Evolutionary conservation across 164 flowering plant genomes (phyloP).

Genomic region (Dillenia suffruticosa): DNA sequence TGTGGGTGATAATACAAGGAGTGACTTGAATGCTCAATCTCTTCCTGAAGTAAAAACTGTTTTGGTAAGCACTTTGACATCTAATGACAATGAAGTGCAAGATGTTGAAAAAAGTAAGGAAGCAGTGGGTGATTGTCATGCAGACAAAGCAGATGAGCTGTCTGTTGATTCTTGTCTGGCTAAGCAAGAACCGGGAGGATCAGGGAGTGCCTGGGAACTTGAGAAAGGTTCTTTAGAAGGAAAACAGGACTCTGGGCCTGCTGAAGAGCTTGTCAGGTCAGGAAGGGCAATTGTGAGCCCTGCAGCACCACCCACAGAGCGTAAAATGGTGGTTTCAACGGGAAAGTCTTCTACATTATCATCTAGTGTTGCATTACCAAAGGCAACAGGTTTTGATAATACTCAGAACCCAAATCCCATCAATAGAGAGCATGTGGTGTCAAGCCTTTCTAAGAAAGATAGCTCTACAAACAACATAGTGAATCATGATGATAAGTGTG

Average conservation of each 20-base stretch:
- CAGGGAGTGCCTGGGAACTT: conserved; percentile 20
- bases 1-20: conserved; percentile 16
- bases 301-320: conserved; percentile 23
- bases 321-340: conserved; percentile 32
- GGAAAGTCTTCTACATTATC: conserved; percentile 45
- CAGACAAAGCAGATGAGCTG: conserved; percentile 20
- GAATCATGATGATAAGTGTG: conserved; percentile 37
- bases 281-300: conserved; percentile 17
- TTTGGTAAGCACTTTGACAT: conserved; percentile 9
- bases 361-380: conserved; percentile 22
- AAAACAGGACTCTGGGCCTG: conserved; percentile 22
- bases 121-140: conserved; percentile 18
- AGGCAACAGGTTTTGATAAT: conserved; percentile 34
- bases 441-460: conserved; percentile 39
- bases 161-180: conserved; percentile 19
- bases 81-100: conserved; percentile 24
- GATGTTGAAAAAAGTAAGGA: conserved; percentile 24
- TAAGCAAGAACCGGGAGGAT: conserved; percentile 23
- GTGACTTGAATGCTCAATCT: conserved; percentile 8
- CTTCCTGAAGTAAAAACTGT: conserved; percentile 22
- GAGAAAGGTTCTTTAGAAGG: conserved; percentile 34
- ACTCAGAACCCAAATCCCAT: conserved; percentile 21
- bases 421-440: conserved; percentile 26
- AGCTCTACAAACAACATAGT: conserved; percentile 15
- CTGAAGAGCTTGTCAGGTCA: conserved; percentile 30